Base-by-base conservation (phyloP, 257 asterid species). In the Rubia yunnanensis region DNA sequence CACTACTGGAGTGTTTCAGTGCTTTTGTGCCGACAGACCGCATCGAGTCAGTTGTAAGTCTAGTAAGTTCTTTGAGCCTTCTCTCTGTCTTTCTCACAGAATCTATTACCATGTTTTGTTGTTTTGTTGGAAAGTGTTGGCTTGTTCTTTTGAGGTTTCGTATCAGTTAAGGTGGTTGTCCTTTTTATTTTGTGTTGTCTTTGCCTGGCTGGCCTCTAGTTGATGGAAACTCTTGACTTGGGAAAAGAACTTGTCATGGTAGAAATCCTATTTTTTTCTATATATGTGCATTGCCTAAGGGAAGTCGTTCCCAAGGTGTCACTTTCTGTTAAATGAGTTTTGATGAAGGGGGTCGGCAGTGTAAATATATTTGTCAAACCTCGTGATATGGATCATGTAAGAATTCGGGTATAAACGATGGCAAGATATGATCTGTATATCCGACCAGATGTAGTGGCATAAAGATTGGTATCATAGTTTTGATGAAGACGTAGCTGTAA, bases 21-120 rank as follows among this genome's bases (percentile, higher is more conserved):
- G 96, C 70, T 86, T 70, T 56, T 86, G 95, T 70, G 68, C 86
- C 4, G 85, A 81, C 23, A 79, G 90, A 35, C 84, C 85, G 59
- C 92, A 86, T 80, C 15, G 73, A 4, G 60, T 5, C 23, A 36
- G 72, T 11, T 86, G 94, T 80, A 74, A 76, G 74, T 64, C 71
- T 22, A 67, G 94, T 88, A 68, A 79, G 82, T 65, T 66, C 10
- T 26, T 44, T 48, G 26, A 15, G 22, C 26, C 46, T 44, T 44
- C 38, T 5, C 30, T 63, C 48, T n/a, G 10, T 44, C 6, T 17
- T 18, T 28, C 24, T 41, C 4, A 31, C 46, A 0, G 27, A 17
- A 14, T 64, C 9, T 18, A 9, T 62, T 28, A 28, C 8, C 58
- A 28, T 27, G 35, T 28, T 10, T 48, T 55, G 11, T 39, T 39